Conservation (phyloP, 148 eudicot genomes). For the Vaccinium darrowii region DNA sequence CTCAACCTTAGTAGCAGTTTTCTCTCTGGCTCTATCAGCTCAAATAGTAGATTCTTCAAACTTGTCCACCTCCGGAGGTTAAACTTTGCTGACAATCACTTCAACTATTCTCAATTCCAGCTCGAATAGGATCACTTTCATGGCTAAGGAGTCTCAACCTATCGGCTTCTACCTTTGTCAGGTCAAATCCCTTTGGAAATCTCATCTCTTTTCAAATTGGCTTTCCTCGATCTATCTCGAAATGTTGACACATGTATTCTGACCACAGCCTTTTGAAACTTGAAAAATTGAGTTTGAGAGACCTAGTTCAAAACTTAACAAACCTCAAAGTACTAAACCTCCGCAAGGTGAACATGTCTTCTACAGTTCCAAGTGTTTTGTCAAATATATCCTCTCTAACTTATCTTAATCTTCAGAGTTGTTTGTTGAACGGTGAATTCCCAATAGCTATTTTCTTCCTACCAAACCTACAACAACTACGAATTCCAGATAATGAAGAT, state of each 20-base stretch:
- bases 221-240: not conserved
- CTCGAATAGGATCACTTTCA: not conserved
- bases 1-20: constrained; percentile 45
- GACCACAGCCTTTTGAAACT: constrained; percentile 12
- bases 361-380: constrained; percentile 24
- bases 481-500: constrained; percentile 4
- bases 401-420: not conserved
- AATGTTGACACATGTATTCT: not conserved
- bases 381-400: constrained; percentile 22
- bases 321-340: constrained; percentile 23
- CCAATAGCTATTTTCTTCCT: constrained; percentile 27
- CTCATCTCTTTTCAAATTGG: not conserved
- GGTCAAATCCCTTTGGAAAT: not conserved
- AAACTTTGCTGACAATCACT: constrained; percentile 29
- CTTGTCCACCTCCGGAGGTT: constrained; percentile 31
- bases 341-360: constrained; percentile 16
- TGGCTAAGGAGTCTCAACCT: not conserved
- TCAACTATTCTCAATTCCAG: constrained; percentile 35
- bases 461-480: constrained; percentile 26
- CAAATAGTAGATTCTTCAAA: not conserved
- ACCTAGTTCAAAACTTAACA: constrained; percentile 26
- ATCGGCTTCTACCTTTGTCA: not conserved
- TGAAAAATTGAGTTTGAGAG: constrained; percentile 11
- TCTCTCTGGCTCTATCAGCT: constrained; percentile 26
- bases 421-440: constrained; percentile 23